Base-by-base conservation (phyloP, 2,329 filamentous ascomycete genomes). In the Aquanectria penicillioides region DNA sequence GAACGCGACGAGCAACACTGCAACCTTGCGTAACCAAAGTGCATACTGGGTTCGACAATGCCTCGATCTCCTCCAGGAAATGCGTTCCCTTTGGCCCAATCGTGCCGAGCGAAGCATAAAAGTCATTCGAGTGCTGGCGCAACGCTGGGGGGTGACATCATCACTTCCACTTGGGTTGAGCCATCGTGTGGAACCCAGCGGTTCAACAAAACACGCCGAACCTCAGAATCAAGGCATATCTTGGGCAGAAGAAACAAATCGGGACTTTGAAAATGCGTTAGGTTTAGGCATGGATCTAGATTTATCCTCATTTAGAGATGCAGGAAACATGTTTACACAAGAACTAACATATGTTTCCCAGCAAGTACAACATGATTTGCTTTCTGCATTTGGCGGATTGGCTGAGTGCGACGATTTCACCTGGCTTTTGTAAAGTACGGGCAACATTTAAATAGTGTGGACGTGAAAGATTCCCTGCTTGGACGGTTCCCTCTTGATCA, bases 41-140 rank as follows among this genome's bases (percentile, higher is more conserved):
- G 26, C 36, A 3, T 25, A 52, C 11, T 43, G 29, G 38, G 48
- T 43, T 5, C 37, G 48, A 2, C 48, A 52, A 1, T 41, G 48
- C 8, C 13, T 43, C n/a, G 48, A 52, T 5, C 28, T 52, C 1
- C 37, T 52, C 3, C 37, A 31, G 9, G 28, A 17, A 5, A 8
- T 52, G 10, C 13, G 13, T 1, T 6, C 20, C 18, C 9, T 37
- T 4, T 52, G 48, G 48, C 37, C 28, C 2, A 52, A 52, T 6
- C 48, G 48, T 5, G n/a, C 37, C 2, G 37, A 52, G n/a, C 20
- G 48, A 33, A 52, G 48, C 8, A 43, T 52, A 10, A 52, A 41
- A 11, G 38, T 52, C 23, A 52, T 52, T 6, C 37, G 37, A 9
- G 48, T 52, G 4, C 15, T 52, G 4, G 48, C 37, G 4, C 48